Percentiles rank a stretch among this genome's conserved stretches.
Evolutionary conservation across 805 yeast species (phyloP).

Genomic region (Wickerhamomyces chaumierensis): DNA sequence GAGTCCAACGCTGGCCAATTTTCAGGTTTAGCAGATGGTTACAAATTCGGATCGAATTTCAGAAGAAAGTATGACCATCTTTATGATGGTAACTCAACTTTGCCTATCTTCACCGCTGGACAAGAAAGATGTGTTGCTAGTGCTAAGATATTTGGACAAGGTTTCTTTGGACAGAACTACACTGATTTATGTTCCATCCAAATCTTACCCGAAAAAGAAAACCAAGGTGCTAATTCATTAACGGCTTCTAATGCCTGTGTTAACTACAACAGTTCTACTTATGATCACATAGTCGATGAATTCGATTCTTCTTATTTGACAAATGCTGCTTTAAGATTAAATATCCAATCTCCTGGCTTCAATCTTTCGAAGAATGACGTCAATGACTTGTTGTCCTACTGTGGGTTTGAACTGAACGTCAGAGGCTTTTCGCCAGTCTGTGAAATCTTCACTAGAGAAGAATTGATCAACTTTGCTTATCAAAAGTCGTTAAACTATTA

Average conservation of each 20-base stretch:
- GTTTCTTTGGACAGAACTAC: slow-evolving; percentile 33
- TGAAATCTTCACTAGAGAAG: slow-evolving; percentile 54
- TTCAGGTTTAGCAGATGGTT: slow-evolving; percentile 36
- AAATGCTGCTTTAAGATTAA: slow-evolving; percentile 47
- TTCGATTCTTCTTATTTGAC: slow-evolving; percentile 28
- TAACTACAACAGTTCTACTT: slow-evolving; percentile 20
- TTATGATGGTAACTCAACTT: slow-evolving; percentile 23
- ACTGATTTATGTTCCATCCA: slow-evolving; percentile 22
- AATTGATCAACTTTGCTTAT: slow-evolving; percentile 54
- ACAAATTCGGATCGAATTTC: slow-evolving; percentile 32
- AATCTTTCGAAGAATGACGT: slow-evolving; percentile 44
- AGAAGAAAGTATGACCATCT: slow-evolving; percentile 31
- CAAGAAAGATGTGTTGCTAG: slow-evolving; percentile 38
- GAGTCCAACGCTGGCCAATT: slow-evolving; percentile 27
- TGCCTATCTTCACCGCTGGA: slow-evolving; percentile 37
- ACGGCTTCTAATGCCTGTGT: slow-evolving; percentile 35
- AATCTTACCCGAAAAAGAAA: slow-evolving; percentile 28
- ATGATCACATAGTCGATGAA: slow-evolving; percentile 8
- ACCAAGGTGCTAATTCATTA: slow-evolving; percentile 38
- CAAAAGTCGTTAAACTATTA: slow-evolving; percentile 45
- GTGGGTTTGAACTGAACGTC: slow-evolving; percentile 69
- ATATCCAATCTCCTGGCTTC: slow-evolving; percentile 40
- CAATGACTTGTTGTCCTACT: slow-evolving; percentile 40
- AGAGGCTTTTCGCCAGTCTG: slow-evolving; percentile 60
- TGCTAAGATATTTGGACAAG: slow-evolving; percentile 34